Conservation (phyloP, 2,329 filamentous ascomycete species). For the Botrytis porri region DNA sequence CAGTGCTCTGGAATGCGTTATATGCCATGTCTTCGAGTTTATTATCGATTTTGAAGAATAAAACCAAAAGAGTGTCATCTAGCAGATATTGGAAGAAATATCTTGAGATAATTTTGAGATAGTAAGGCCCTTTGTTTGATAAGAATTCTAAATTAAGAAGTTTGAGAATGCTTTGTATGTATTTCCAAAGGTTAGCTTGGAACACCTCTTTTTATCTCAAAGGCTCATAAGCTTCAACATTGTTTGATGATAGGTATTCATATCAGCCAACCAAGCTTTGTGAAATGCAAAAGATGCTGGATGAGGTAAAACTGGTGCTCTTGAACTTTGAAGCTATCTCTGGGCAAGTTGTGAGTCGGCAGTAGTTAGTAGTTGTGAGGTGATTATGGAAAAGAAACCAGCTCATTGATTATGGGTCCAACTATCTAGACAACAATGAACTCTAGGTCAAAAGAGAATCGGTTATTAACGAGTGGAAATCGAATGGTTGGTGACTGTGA, state of each 20-base stretch:
- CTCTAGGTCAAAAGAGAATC: background rate
- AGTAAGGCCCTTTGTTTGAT: background rate
- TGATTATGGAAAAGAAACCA: background rate
- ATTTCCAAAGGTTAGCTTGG: background rate
- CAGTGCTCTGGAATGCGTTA: background rate
- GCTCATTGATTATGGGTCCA: background rate
- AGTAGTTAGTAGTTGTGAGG: background rate
- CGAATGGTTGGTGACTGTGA: background rate
- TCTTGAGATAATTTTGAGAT: background rate
- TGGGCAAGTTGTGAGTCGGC: background rate
- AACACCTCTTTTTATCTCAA: background rate
- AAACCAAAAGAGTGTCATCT: background rate
- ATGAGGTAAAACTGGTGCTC: no score
- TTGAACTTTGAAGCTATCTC: background rate
- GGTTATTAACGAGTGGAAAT: background rate
- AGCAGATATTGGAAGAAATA: background rate
- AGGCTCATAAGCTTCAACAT: background rate
- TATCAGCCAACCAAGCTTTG: background rate
- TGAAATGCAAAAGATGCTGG: background rate
- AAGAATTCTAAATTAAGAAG: constrained; percentile 1
- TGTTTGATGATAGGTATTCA: background rate
- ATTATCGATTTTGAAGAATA: background rate
- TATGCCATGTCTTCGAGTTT: background rate
- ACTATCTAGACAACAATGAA: background rate
- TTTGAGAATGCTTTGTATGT: constrained; percentile 5